Evolutionary conservation across 441 rosid species (phyloP), one percentile per base, ranked within the genome.

Genomic region (Arabidopsis lyrata): DNA sequence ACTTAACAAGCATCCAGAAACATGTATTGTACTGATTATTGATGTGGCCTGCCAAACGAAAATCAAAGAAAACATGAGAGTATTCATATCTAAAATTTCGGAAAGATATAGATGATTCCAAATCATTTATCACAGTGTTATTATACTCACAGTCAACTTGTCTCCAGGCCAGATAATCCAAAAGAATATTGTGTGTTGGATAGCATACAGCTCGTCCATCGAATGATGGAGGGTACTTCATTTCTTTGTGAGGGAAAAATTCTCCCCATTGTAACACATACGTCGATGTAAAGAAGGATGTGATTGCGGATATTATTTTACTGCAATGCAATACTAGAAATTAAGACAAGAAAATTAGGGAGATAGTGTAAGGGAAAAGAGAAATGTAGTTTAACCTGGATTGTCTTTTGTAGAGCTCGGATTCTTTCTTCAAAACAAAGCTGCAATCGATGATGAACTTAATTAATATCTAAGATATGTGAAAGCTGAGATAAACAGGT

Each of bases 121-220:
- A 31, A 41, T 32, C 4, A 3, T 3, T 63, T 49, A 5, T 50
- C 39, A 49, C 27, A 64, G 18, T n/a, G 49, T 16, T 52, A 52
- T n/a, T 52, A 52, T 54, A 86, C 99, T 92, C 77, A 95, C 99
- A 95, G 79, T 95, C 99, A 75, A 92, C 98, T 88, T 95, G 98
- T 81, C 99, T 86, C 99, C 99, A 92, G 12, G 98, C 85, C 53
- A 92, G 79, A 85, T 95, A 95, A 83, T 95, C 95, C 75, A 71
- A 83, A 71, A 95, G 88, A 77, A 90, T 89, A 72, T 88, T 83
- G 61, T 80, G 52, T 44, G 97, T 86, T 42, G 98, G 99, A 73
- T 95, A 92, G 81, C 97, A 92, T 48, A 95, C 83, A n/a, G 92
- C 91, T 60, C 98, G 90, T 74, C 97, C 98, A 83, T 95, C 99